Percentiles rank a stretch among this genome's conserved stretches.
Evolutionary conservation across 768 basidiomycete species (phyloP).

Genomic region (Trametes villosa): DNA sequence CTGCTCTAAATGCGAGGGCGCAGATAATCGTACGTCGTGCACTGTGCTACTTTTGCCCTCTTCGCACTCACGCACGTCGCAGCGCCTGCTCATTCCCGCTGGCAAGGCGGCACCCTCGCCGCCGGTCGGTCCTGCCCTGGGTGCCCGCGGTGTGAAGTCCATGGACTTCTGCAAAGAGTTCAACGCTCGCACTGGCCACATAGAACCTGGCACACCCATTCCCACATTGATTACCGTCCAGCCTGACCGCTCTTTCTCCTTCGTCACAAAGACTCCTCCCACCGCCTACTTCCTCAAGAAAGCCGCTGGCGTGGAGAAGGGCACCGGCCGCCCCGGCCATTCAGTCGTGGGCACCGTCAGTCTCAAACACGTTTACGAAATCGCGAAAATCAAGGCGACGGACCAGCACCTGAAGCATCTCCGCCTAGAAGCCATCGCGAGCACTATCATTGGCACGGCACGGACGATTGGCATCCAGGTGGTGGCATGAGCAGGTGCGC

Average conservation of each 20-base stretch:
- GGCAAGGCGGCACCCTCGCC: slow-evolving; percentile 96
- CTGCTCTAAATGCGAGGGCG: slow-evolving; percentile 58
- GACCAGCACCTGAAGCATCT: slow-evolving; percentile 91
- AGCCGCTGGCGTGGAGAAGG: slow-evolving; percentile 89
- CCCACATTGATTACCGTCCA: slow-evolving; percentile 94
- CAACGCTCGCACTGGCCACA: slow-evolving; percentile 93
- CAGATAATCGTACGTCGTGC: slow-evolving; percentile 71
- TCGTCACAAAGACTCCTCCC: slow-evolving; percentile 91
- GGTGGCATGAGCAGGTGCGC: slow-evolving; percentile 63
- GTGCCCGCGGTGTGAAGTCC: slow-evolving; percentile 97
- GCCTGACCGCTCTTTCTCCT: slow-evolving; percentile 94
- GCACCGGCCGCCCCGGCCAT: slow-evolving; percentile 81
- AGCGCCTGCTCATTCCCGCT: slow-evolving; percentile 88
- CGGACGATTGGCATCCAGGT: slow-evolving; percentile 89
- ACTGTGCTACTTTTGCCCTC: neutral
- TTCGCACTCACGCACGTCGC: slow-evolving; percentile 12
- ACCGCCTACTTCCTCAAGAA: slow-evolving; percentile 90
- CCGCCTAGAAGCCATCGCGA: slow-evolving; percentile 84
- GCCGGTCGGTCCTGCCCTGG: slow-evolving; percentile 95
- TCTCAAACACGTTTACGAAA: slow-evolving; percentile 98
- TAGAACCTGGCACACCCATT: slow-evolving; percentile 81
- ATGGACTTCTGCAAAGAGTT: slow-evolving; percentile 99
- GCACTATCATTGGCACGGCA: slow-evolving; percentile 87
- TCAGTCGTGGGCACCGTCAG: slow-evolving; percentile 80
- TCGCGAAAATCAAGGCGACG: slow-evolving; percentile 93